Percentiles rank a stretch among this genome's conserved stretches.
Conservation (phyloP, 2,329 filamentous ascomycete species). For the Clarireedia sp. region DNA sequence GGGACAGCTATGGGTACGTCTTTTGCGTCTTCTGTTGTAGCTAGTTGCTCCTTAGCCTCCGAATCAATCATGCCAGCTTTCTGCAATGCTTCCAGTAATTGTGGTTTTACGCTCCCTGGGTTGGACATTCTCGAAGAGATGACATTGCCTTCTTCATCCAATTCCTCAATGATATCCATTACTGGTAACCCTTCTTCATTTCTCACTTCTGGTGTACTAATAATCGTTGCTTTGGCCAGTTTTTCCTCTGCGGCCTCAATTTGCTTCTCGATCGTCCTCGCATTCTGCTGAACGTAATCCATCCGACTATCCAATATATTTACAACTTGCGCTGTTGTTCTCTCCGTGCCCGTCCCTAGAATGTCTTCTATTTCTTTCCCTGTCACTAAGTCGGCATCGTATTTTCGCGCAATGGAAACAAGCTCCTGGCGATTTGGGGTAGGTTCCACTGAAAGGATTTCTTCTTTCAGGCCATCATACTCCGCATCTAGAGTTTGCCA, state of each 20-base stretch:
- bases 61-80: constrained; percentile 58
- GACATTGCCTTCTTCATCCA: constrained; percentile 86
- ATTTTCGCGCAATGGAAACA: constrained; percentile 43
- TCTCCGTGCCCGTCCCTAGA: constrained; percentile 35
- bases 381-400: constrained; percentile 54
- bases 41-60: neutral
- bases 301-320: constrained; percentile 65
- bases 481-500: constrained; percentile 91
- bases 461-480: constrained; percentile 82
- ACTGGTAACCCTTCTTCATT: constrained; percentile 69
- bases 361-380: constrained; percentile 48
- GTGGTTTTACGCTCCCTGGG: constrained; percentile 59
- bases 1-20: neutral
- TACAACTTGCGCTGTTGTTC: constrained; percentile 55
- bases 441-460: constrained; percentile 46
- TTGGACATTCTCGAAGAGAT: constrained; percentile 57
- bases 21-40: constrained; percentile 10
- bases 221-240: constrained; percentile 53
- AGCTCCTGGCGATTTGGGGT: constrained; percentile 40
- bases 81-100: constrained; percentile 63
- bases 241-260: constrained; percentile 60
- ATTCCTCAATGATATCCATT: constrained; percentile 83
- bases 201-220: constrained; percentile 51
- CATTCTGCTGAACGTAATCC: constrained; percentile 84
- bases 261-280: constrained; percentile 63